Evolutionary conservation across 306 rosid species (phyloP).

Genomic region (Arachis stenosperma): DNA sequence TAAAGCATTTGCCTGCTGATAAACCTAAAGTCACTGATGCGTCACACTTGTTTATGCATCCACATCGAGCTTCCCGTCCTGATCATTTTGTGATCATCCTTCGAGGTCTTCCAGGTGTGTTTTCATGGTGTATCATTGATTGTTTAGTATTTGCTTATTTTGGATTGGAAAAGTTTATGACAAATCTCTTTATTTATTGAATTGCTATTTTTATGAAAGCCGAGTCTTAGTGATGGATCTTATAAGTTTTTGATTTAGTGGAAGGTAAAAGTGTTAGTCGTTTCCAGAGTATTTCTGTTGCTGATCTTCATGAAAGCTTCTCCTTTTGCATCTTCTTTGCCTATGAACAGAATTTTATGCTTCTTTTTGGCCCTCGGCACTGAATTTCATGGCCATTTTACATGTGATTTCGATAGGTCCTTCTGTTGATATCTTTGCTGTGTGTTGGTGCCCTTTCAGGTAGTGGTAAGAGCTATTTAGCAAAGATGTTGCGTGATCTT

Average conservation of each 20-base stretch:
- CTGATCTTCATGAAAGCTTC: constrained; percentile 18
- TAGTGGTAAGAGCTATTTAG: constrained; percentile 95
- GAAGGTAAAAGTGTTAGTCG: constrained; percentile 15
- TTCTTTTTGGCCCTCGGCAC: neutral
- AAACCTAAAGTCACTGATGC: constrained; percentile 49
- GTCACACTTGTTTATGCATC: constrained; percentile 65
- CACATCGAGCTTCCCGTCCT: constrained; percentile 77
- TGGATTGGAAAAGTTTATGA: neutral
- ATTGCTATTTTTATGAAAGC: neutral
- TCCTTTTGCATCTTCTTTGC: constrained; percentile 20
- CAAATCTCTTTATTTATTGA: neutral
- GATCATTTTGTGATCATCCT: constrained; percentile 88
- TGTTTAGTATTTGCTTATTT: constrained; percentile 6
- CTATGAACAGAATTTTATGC: constrained; percentile 13
- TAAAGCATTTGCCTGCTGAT: constrained; percentile 30
- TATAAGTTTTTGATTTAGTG: constrained; percentile 17
- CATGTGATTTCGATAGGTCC: constrained; percentile 31
- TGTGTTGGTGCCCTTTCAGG: constrained; percentile 55
- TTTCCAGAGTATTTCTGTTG: constrained; percentile 10
- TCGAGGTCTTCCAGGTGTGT: constrained; percentile 92
- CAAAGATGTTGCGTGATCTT: constrained; percentile 91
- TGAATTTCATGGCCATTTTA: constrained; percentile 2
- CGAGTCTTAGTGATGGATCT: neutral
- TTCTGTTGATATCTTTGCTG: constrained; percentile 23
- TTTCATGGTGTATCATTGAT: neutral